Evolutionary conservation across 768 basidiomycete genomes (phyloP), one percentile per base, ranked within the genome.

Genomic region (Leccinum longicurvipes): DNA sequence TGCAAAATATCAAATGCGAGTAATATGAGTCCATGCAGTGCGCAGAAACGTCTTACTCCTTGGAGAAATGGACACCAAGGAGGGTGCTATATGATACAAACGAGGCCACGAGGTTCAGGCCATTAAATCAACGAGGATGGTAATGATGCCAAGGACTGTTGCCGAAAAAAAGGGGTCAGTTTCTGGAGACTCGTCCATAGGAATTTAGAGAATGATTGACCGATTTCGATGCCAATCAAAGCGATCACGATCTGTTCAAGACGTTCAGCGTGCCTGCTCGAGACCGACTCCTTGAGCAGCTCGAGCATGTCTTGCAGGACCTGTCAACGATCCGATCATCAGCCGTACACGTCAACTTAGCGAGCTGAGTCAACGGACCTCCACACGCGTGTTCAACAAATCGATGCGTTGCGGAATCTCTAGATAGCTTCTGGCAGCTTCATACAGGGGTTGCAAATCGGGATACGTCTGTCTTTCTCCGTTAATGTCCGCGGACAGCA

Each of bases 281-380:
- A 91, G 24, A 96, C 94, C 11, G 91, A 91, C 73, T 97, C 95
- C 72, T 98, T 98, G 51, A 98, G 76, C 50, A 98, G 81, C 67
- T 93, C 89, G 11, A 98, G 82, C 91, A 98, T 96, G 71, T 98
- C 95, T 79, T 98, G 95, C 32, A 98, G 74, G 50, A 98, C 91
- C 91, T 94, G 61, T 32, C 45, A 9, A 24, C 32, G 25, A 23
- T 36, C 44, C 39, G 5, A 14, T 29, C 6, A 46, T 60, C 44
- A 67, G 44, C 47, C 19, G 39, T 27, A 7, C 36, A 19, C n/a
- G 24, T 27, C 27, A 42, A 41, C n/a, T n/a, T n/a, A n/a, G 23
- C 31, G 50, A 56, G 41, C 56, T 21, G 59, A 47, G n/a, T 52
- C 39, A 34, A 67, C 79, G 53, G 59, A 88, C 93, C 78, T 93